A percentile compares a stretch with the other conserved stretches of the same genome.
Evolutionary conservation across 2,329 filamentous ascomycete species (phyloP).

Genomic region (Neonectria neomacrospora): DNA sequence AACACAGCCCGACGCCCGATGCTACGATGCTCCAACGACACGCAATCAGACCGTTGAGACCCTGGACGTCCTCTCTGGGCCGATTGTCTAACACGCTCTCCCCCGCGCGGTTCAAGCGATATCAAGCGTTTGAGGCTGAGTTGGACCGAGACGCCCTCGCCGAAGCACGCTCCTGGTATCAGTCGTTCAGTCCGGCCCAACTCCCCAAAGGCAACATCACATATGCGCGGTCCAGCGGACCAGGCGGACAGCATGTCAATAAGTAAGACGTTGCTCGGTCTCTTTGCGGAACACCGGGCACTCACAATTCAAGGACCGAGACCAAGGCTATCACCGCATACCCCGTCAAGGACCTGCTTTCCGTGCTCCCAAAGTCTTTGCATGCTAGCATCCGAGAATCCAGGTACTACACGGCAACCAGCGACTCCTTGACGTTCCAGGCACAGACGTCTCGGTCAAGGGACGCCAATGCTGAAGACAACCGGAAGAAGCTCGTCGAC

Average conservation of each 20-base stretch:
- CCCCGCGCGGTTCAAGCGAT: conserved; percentile 48
- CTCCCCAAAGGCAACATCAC: conserved; percentile 64
- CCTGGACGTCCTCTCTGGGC: background rate
- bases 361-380: conserved; percentile 59
- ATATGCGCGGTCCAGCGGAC: conserved; percentile 69
- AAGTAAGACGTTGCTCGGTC: conserved; percentile 57
- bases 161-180: conserved; percentile 64
- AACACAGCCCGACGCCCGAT: background rate
- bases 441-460: conserved; percentile 66
- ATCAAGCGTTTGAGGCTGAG: conserved; percentile 60
- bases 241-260: conserved; percentile 71
- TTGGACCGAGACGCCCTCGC: conserved; percentile 62
- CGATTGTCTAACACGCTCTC: conserved; percentile 8
- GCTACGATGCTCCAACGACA: conserved; percentile 33
- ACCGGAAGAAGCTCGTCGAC: conserved; percentile 60
- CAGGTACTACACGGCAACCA: conserved; percentile 64
- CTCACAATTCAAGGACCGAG: conserved; percentile 64
- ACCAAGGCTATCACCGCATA: conserved; percentile 68
- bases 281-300: conserved; percentile 53
- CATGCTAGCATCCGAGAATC: conserved; percentile 60
- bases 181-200: conserved; percentile 54
- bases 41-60: conserved; percentile 7
- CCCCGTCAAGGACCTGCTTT: conserved; percentile 58
- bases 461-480: conserved; percentile 63
- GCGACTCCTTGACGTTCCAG: conserved; percentile 64